Conservation (phyloP, 2,329 filamentous ascomycete genomes). For the Alternaria triticina region DNA sequence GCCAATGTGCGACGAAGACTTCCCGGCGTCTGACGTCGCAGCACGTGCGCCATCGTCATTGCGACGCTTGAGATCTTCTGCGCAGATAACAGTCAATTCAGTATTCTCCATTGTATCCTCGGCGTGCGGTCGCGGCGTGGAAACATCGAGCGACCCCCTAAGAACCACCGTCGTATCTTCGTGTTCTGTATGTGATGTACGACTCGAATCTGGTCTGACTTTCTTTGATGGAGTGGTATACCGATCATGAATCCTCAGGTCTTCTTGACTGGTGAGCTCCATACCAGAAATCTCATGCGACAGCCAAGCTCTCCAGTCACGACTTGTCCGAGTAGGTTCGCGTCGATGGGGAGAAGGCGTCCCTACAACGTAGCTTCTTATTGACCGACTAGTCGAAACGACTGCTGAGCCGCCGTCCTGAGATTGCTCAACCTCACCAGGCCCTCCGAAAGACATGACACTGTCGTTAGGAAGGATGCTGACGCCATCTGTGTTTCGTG, state of each 20-base stretch:
- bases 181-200: slow-evolving; percentile 31
- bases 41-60: neutral
- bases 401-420: slow-evolving; percentile 47
- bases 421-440: slow-evolving; percentile 3
- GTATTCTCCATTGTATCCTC: neutral
- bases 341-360: slow-evolving; percentile 34
- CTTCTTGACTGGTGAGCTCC: slow-evolving; percentile 32
- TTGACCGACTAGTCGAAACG: slow-evolving; percentile 52
- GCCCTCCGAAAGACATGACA: slow-evolving; percentile 33
- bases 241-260: slow-evolving; percentile 35
- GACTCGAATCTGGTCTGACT: slow-evolving; percentile 26
- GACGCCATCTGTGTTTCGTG: slow-evolving; percentile 50
- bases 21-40: neutral
- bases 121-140: slow-evolving; percentile 3
- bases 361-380: slow-evolving; percentile 51
- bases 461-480: slow-evolving; percentile 46
- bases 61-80: neutral
- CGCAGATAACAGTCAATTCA: neutral
- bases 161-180: slow-evolving; percentile 32
- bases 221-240: slow-evolving; percentile 18
- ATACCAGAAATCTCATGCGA: slow-evolving; percentile 53
- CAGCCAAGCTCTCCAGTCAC: slow-evolving; percentile 57
- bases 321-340: slow-evolving; percentile 42
- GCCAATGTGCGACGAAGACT: neutral
- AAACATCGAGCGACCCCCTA: slow-evolving; percentile 12